Conservation (phyloP, 148 eudicot genomes). For the Rhododendron williamsianum region DNA sequence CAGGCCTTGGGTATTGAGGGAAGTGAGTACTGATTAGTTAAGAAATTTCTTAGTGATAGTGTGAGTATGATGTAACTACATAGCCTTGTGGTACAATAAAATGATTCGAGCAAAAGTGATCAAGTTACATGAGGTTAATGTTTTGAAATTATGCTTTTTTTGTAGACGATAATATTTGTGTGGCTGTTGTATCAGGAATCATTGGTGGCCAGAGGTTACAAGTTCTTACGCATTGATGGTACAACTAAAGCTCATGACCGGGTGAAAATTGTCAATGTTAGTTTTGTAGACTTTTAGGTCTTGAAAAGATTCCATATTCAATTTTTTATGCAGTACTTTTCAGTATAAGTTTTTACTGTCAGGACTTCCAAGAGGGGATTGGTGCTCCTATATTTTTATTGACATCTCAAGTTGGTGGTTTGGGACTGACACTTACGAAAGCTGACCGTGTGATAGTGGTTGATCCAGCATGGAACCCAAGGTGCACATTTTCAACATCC, state of each 20-base stretch:
- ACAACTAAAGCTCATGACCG: slow-evolving; percentile 85
- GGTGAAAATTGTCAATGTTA: slow-evolving; percentile 73
- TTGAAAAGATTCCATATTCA: neutral
- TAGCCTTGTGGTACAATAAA: neutral
- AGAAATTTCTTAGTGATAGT: neutral
- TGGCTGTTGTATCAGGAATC: slow-evolving; percentile 54
- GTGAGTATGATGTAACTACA: neutral
- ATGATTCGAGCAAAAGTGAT: neutral
- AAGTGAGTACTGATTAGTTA: neutral
- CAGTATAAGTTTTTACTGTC: slow-evolving; percentile 10
- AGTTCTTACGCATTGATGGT: slow-evolving; percentile 87
- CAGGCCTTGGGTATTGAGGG: neutral
- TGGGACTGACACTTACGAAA: slow-evolving; percentile 91
- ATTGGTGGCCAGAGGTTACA: slow-evolving; percentile 43
- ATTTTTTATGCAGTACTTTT: slow-evolving; percentile 3
- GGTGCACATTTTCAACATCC: slow-evolving; percentile 30
- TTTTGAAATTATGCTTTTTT: neutral
- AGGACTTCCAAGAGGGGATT: slow-evolving; percentile 95
- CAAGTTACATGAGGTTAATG: neutral
- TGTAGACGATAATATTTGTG: neutral
- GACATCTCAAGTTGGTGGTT: slow-evolving; percentile 98
- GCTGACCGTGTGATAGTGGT: slow-evolving; percentile 99
- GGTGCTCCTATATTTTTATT: slow-evolving; percentile 87
- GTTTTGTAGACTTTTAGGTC: slow-evolving; percentile 22
- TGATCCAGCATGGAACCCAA: slow-evolving; percentile 99